A percentile compares a stretch with the other conserved stretches of the same genome.
These are phyloP conservation scores for Rutstroemia sydowiana DNA, from an alignment of 2,329 filamentous ascomycete genomes.

Conservation along the genomic window DNA sequence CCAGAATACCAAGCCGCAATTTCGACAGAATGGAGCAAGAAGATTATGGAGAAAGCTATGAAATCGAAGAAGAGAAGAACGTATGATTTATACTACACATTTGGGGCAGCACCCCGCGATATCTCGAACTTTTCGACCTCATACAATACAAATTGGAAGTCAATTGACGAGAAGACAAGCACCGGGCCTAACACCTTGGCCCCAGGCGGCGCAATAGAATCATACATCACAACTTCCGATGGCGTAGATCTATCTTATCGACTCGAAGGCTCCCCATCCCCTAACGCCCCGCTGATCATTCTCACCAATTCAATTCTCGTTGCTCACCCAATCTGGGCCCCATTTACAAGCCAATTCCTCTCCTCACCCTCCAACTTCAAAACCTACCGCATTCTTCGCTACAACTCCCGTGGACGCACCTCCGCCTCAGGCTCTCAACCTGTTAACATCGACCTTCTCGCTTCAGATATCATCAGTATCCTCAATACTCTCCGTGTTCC, in stretches of 20 bases:
- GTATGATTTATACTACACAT: constrained; percentile 72
- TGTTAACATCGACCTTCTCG: constrained; percentile 46
- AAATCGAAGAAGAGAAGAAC: constrained; percentile 48
- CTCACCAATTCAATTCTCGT: constrained; percentile 78
- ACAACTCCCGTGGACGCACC: constrained; percentile 59
- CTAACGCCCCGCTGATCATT: constrained; percentile 63
- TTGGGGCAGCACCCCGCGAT: constrained; percentile 67
- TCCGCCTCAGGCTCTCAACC: constrained; percentile 15
- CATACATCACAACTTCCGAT: constrained; percentile 62
- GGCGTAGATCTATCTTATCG: constrained; percentile 64
- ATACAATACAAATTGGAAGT: constrained; percentile 28
- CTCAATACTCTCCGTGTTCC: constrained; percentile 63
- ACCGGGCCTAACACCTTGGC: constrained; percentile 31
- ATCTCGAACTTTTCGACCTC: constrained; percentile 32
- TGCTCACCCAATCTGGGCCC: constrained; percentile 74
- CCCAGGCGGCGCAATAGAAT: constrained; percentile 51
- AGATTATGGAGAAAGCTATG: constrained; percentile 53
- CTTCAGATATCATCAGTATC: constrained; percentile 58
- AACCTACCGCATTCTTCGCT: constrained; percentile 66
- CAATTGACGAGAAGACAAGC: constrained; percentile 41
- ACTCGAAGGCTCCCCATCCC: constrained; percentile 63
- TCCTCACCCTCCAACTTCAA: constrained; percentile 18
- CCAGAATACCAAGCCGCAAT: constrained; percentile 56
- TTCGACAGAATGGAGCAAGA: constrained; percentile 52
- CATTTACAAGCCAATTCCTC: constrained; percentile 43